phyloP scores from a whole-genome alignment of 192 early-diverging fungal genomes.

The Coemansia sp. region DNA sequence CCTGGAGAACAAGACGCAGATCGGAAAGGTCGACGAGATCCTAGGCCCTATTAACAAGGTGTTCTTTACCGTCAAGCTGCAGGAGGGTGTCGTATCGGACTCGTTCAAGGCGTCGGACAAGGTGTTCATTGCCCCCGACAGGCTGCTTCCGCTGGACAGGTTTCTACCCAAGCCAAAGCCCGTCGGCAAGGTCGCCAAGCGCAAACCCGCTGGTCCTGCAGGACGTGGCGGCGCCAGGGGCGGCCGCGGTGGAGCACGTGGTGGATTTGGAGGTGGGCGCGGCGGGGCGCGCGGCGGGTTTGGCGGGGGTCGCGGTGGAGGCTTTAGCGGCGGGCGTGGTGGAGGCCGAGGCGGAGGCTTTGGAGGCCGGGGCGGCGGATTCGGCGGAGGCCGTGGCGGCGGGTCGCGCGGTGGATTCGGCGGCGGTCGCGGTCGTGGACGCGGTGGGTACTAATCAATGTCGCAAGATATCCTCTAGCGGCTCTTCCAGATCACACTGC shows the following conservation, averaged over 20 bases:
- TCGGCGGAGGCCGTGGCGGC: slow-evolving; percentile 53
- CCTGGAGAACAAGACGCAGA: slow-evolving; percentile 97
- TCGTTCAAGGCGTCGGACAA: slow-evolving; percentile 91
- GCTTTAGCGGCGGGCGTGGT: slow-evolving; percentile 49
- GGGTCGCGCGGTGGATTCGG: slow-evolving; percentile 47
- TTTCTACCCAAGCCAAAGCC: slow-evolving; percentile 93
- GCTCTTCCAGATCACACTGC: no score
- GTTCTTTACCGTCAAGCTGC: slow-evolving; percentile 95
- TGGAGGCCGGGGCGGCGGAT: slow-evolving; percentile 17
- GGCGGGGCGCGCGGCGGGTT: slow-evolving; percentile 50
- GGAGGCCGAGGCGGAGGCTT: slow-evolving; percentile 53
- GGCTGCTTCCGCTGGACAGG: slow-evolving; percentile 91
- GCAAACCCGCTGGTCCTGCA: slow-evolving; percentile 55
- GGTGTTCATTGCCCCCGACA: slow-evolving; percentile 92
- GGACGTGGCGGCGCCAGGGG: slow-evolving; percentile 50
- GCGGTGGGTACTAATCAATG: slow-evolving; percentile 39
- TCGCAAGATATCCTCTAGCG: not conserved
- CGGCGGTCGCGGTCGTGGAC: slow-evolving; percentile 57
- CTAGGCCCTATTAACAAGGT: slow-evolving; percentile 97
- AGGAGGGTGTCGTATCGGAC: slow-evolving; percentile 86
- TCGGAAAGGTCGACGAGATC: slow-evolving; percentile 99
- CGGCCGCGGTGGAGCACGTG: slow-evolving; percentile 54
- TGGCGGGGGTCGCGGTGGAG: slow-evolving; percentile 53
- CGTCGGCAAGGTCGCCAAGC: slow-evolving; percentile 59
- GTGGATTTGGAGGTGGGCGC: slow-evolving; percentile 41